These are phyloP conservation scores for Toxicodendron radicans DNA, from an alignment of 345 rosid species.

Conservation along the genomic window DNA sequence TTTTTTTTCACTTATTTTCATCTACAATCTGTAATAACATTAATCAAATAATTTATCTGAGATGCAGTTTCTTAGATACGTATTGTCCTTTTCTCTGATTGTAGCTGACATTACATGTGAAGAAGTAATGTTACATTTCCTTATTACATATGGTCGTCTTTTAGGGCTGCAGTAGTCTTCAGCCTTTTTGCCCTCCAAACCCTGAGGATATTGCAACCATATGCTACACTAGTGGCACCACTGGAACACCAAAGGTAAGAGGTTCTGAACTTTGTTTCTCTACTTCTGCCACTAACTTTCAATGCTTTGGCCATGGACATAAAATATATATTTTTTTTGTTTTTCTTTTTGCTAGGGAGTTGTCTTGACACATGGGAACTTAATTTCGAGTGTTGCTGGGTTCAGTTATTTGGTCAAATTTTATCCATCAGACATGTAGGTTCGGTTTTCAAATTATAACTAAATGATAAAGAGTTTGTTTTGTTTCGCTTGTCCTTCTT, in stretches of 20 bases:
- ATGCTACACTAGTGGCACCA: constrained; percentile 98
- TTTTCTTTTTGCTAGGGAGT: constrained; percentile 57
- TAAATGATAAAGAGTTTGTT: background rate
- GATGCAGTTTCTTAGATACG: constrained; percentile 6
- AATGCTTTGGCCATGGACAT: background rate
- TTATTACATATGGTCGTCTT: constrained; percentile 32
- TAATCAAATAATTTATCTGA: constrained; percentile 2
- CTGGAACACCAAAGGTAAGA: constrained; percentile 91
- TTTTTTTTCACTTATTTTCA: background rate
- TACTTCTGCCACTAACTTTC: constrained; percentile 20
- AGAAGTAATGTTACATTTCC: constrained; percentile 14
- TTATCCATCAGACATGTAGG: constrained; percentile 77
- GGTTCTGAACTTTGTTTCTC: constrained; percentile 20
- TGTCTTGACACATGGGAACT: constrained; percentile 76
- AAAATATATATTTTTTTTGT: background rate
- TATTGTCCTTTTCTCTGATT: constrained; percentile 2
- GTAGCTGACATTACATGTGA: constrained; percentile 7
- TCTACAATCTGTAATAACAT: background rate
- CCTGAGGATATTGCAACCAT: constrained; percentile 89
- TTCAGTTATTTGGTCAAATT: constrained; percentile 35
- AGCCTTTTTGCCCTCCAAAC: constrained; percentile 67
- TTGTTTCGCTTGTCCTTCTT: background rate
- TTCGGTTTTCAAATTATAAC: constrained; percentile 18
- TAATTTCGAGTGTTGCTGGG: constrained; percentile 83
- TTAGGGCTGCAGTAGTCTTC: constrained; percentile 75